These are phyloP conservation scores for Cystofilobasidium macerans DNA, from an alignment of 768 basidiomycete genomes.

Conservation along the genomic window DNA sequence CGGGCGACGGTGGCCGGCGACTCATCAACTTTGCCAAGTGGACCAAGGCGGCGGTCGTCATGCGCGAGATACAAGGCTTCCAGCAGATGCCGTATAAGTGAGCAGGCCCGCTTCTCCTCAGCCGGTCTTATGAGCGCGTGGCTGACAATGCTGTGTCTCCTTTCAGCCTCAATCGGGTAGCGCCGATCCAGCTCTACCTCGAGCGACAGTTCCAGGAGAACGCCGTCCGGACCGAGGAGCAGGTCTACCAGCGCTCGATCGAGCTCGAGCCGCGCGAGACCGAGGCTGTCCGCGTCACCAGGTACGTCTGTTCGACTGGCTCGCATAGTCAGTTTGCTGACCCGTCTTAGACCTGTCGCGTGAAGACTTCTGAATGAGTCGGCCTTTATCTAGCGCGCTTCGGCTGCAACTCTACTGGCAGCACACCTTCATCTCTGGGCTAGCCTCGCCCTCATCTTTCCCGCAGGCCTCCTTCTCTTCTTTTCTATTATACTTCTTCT, in stretches of 20 bases:
- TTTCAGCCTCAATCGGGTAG: slow-evolving; percentile 49
- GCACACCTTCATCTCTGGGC: too few species aligned
- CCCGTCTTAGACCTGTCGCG: neutral
- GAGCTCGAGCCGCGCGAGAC: slow-evolving; percentile 85
- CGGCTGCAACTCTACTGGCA: too few species aligned
- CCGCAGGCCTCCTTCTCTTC: too few species aligned
- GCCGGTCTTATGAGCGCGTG: too few species aligned
- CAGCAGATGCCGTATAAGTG: slow-evolving; percentile 77
- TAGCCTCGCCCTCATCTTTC: too few species aligned
- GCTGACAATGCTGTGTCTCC: neutral
- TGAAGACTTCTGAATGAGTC: slow-evolving; percentile 4
- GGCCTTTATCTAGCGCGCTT: slow-evolving; percentile 5
- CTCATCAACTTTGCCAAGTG: slow-evolving; percentile 94
- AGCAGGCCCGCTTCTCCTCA: neutral
- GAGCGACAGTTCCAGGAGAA: slow-evolving; percentile 56
- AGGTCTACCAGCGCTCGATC: slow-evolving; percentile 65
- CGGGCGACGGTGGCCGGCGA: slow-evolving; percentile 37
- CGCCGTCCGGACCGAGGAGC: slow-evolving; percentile 42
- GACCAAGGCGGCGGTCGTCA: slow-evolving; percentile 88
- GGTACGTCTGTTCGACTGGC: neutral
- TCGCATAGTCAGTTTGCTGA: too few species aligned
- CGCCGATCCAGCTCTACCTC: slow-evolving; percentile 59
- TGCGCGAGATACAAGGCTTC: slow-evolving; percentile 92
- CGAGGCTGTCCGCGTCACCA: slow-evolving; percentile 56
- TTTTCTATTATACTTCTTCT: too few species aligned